A percentile compares a stretch with the other conserved stretches of the same genome.
Conservation (phyloP, 148 eudicot species). For the Rhododendron griersonianum region DNA sequence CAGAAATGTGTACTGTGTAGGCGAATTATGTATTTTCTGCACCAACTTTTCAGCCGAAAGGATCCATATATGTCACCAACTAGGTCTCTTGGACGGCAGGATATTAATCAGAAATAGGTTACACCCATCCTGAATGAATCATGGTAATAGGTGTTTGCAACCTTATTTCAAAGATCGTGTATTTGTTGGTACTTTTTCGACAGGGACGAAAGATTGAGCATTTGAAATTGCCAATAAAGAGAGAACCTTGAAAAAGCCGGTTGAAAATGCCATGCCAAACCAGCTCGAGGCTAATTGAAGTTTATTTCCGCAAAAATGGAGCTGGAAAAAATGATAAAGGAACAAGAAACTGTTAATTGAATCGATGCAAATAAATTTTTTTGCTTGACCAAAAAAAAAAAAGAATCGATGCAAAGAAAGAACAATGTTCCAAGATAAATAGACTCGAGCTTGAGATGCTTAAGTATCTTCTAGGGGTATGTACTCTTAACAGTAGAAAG, state of each 20-base stretch:
- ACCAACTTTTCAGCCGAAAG: neutral
- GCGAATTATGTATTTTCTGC: neutral
- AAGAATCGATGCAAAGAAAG: neutral
- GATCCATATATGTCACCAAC: neutral
- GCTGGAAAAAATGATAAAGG: neutral
- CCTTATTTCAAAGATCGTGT: neutral
- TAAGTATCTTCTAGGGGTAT: neutral
- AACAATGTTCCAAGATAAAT: neutral
- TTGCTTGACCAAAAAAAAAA: no score
- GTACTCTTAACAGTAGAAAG: neutral
- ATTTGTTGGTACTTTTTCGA: neutral
- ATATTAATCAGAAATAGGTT: neutral
- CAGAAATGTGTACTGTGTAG: neutral
- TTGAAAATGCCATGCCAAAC: neutral
- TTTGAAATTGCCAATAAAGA: neutral
- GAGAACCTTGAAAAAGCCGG: neutral
- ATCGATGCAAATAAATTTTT: no score
- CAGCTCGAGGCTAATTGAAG: neutral
- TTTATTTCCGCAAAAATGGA: neutral
- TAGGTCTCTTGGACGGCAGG: neutral
- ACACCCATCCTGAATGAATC: neutral
- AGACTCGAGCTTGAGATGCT: neutral
- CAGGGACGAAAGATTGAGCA: neutral
- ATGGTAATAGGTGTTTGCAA: neutral
- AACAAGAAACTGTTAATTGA: neutral